Conservation (phyloP, 2,329 filamentous ascomycete species). For the Byssochlamys sp. region DNA sequence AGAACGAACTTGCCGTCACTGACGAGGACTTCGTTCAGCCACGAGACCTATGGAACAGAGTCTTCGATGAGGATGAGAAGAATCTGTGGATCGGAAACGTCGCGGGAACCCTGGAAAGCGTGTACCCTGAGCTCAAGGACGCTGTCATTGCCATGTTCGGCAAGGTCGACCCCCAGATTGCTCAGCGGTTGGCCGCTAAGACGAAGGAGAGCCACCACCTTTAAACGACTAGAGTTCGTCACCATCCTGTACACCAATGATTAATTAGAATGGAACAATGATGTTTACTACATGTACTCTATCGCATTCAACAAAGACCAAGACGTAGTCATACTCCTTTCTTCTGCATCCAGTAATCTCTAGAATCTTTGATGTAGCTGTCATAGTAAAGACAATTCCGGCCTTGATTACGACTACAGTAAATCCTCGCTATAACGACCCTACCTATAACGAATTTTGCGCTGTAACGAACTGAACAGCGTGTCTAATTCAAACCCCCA, state of each 20-base stretch:
- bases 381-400: no score
- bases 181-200: slow-evolving; percentile 7
- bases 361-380: no score
- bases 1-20: neutral
- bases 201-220: neutral
- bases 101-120: slow-evolving; percentile 12
- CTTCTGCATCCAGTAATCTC: no score
- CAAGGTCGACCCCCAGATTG: slow-evolving; percentile 13
- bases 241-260: neutral
- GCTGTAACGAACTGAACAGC: no score
- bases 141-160: slow-evolving; percentile 13
- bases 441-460: no score
- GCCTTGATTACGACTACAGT: no score
- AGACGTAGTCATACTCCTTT: no score
- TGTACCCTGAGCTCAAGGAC: slow-evolving; percentile 12
- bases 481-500: no score
- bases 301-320: no score
- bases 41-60: neutral
- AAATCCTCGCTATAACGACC: no score
- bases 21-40: neutral
- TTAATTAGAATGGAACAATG: neutral
- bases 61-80: slow-evolving; percentile 6
- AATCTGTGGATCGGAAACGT: slow-evolving; percentile 15
- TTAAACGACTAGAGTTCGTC: neutral
- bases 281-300: no score